Percentiles rank a stretch among this genome's conserved stretches.
Conservation (phyloP, 1,139 yeast genomes). For the Sporopachydermia cereana region DNA sequence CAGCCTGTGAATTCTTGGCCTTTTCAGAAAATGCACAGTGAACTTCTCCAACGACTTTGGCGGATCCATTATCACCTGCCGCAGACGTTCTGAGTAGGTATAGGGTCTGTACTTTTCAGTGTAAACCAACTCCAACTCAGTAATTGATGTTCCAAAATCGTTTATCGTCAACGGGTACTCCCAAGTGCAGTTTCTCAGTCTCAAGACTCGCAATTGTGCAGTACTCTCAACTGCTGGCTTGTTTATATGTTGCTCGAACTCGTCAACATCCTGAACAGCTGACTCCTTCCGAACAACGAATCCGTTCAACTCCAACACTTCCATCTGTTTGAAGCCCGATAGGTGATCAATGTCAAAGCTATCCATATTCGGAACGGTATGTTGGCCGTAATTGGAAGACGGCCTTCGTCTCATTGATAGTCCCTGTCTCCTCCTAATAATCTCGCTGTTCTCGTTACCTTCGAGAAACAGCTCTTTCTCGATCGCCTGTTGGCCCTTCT, state of each 20-base stretch:
- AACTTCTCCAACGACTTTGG: conserved; percentile 13
- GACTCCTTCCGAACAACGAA: not conserved
- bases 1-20: conserved; percentile 10
- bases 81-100: conserved; percentile 14
- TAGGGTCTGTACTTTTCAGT: conserved; percentile 14
- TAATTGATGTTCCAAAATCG: conserved; percentile 14
- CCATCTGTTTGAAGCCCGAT: not conserved
- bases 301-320: not conserved
- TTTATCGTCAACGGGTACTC: conserved; percentile 16
- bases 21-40: conserved; percentile 10
- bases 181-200: conserved; percentile 16
- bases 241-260: not conserved
- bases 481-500: not conserved
- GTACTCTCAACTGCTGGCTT: not conserved
- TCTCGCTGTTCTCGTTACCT: not conserved
- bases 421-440: not conserved
- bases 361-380: not conserved
- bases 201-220: conserved; percentile 2
- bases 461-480: not conserved
- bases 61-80: conserved; percentile 14
- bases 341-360: not conserved
- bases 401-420: not conserved
- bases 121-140: conserved; percentile 12
- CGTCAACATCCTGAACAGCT: not conserved
- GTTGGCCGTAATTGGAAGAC: not conserved